Evolutionary conservation across 352 stramenopile genomes (phyloP).

Genomic region (Hyphochytrium catenoides): DNA sequence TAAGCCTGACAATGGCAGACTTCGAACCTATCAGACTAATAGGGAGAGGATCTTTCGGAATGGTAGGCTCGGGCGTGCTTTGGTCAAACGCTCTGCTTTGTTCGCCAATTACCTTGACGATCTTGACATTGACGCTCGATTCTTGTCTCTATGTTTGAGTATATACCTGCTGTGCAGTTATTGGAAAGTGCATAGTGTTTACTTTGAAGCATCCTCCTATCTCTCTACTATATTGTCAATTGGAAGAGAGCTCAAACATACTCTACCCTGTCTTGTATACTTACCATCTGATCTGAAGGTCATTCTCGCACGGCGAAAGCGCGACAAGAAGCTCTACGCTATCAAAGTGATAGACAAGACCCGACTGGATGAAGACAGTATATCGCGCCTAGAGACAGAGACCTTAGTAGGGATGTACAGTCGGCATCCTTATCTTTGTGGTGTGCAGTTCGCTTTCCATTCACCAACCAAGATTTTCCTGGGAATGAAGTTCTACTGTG

Average conservation of each 20-base stretch:
- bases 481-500: conserved; percentile 63
- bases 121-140: conserved; percentile 50
- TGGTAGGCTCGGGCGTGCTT: no score
- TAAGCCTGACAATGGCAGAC: no score
- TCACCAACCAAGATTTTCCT: conserved; percentile 57
- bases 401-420: conserved; percentile 66
- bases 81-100: no score
- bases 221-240: no score
- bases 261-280: no score
- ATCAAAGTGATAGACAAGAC: conserved; percentile 68
- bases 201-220: no score
- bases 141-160: conserved; percentile 65
- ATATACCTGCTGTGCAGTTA: conserved; percentile 68
- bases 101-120: no score
- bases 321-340: conserved; percentile 64
- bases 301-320: conserved; percentile 16
- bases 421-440: conserved; percentile 59
- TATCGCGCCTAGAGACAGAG: conserved; percentile 62
- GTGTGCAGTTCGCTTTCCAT: conserved; percentile 59
- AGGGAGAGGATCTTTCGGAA: no score
- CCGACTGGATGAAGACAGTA: conserved; percentile 69
- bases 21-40: no score
- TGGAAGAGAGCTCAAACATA: no score
- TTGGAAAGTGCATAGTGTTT: conserved; percentile 57
- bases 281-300: background rate